Evolutionary conservation across 129 eudicot species (phyloP).

Genomic region (Chrysanthemum makinoi): DNA sequence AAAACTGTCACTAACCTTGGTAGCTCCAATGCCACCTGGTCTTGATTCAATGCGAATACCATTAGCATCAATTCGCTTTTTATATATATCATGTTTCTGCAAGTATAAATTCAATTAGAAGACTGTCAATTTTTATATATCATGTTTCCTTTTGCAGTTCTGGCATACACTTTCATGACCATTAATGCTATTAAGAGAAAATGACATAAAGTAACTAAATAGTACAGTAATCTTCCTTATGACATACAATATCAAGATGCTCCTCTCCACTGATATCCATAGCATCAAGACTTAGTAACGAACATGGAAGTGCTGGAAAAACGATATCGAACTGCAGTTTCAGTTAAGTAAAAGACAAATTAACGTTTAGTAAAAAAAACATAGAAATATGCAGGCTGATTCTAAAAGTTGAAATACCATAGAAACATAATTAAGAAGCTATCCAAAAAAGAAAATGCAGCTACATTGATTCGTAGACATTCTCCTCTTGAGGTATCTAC

Average conservation of each 20-base stretch:
- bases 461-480: slow-evolving; percentile 49
- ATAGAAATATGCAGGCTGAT: too few species aligned
- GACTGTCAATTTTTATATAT: too few species aligned
- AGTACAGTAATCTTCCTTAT: slow-evolving; percentile 14
- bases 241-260: slow-evolving; percentile 85
- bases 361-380: slow-evolving; percentile 6
- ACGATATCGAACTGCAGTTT: slow-evolving; percentile 86
- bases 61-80: too few species aligned
- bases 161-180: too few species aligned
- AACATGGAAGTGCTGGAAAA: slow-evolving; percentile 79
- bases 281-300: slow-evolving; percentile 84
- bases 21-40: too few species aligned
- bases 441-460: not conserved
- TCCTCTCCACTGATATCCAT: slow-evolving; percentile 97
- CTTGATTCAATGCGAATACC: too few species aligned
- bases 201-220: slow-evolving; percentile 29
- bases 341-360: slow-evolving; percentile 18
- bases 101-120: too few species aligned
- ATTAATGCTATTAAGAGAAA: not conserved
- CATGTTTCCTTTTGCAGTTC: too few species aligned
- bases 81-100: too few species aligned
- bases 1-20: too few species aligned
- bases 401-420: not conserved
- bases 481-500: slow-evolving; percentile 95
- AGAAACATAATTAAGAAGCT: slow-evolving; percentile 12